These are phyloP conservation scores for Dictyostelium capitatum DNA, from an alignment of 78 protist species.

Conservation along the genomic window DNA sequence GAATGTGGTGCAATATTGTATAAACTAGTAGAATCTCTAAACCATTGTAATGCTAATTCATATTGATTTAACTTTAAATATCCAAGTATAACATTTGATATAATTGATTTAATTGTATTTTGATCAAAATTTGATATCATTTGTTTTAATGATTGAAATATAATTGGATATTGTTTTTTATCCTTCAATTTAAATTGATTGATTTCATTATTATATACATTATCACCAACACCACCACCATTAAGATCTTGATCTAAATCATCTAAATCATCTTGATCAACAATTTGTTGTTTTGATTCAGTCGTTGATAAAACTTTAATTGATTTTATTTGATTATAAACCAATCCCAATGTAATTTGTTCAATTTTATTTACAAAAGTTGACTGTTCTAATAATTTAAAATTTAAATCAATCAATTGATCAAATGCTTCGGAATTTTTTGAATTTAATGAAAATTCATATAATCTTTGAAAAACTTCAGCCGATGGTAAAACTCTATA, in stretches of 20 bases:
- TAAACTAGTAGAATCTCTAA: neutral
- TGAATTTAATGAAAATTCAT: neutral
- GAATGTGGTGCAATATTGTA: neutral
- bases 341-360: neutral
- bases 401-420: neutral
- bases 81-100: neutral
- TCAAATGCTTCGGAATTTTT: neutral
- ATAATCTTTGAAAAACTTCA: neutral
- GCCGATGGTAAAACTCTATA: neutral
- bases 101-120: neutral
- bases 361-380: no score
- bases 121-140: neutral
- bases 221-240: neutral
- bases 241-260: neutral
- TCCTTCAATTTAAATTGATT: no score
- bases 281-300: no score
- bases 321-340: neutral
- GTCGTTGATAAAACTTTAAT: neutral
- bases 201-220: no score
- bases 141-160: no score
- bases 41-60: neutral
- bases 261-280: neutral
- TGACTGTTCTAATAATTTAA: neutral
- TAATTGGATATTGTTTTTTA: neutral
- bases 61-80: no score